Percentiles rank a stretch among this genome's conserved stretches.
Evolutionary conservation across 495 filamentous ascomycete genomes (phyloP).

Genomic region (Lepraria neglecta): DNA sequence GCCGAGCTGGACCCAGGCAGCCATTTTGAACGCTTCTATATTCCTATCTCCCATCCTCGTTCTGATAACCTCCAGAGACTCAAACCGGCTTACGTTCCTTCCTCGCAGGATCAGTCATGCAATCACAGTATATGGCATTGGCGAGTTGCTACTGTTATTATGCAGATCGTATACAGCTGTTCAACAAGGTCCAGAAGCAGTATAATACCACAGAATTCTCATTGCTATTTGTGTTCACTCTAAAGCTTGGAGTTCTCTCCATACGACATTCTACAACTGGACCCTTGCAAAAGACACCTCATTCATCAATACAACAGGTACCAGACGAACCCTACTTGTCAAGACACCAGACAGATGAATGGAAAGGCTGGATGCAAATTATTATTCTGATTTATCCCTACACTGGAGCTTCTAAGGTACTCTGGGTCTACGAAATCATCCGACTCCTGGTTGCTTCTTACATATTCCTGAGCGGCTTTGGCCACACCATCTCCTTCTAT

Average conservation of each 20-base stretch:
- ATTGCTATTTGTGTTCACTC: conserved; percentile 29
- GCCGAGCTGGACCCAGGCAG: conserved; percentile 32
- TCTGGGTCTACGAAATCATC: conserved; percentile 49
- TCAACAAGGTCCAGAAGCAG: conserved; percentile 52
- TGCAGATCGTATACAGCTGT: conserved; percentile 49
- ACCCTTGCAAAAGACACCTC: not conserved
- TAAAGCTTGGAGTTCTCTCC: conserved; percentile 37
- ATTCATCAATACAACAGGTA: conserved; percentile 5
- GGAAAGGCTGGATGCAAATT: conserved; percentile 61
- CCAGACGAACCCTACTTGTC: conserved; percentile 39
- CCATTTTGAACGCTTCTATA: conserved; percentile 31
- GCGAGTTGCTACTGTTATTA: conserved; percentile 47
- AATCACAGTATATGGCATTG: conserved; percentile 34
- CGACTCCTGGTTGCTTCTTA: conserved; percentile 54
- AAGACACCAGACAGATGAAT: conserved; percentile 54
- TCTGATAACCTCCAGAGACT: conserved; percentile 11
- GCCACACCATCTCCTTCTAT: conserved; percentile 52
- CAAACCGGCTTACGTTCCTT: conserved; percentile 18
- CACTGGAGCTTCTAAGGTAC: conserved; percentile 43
- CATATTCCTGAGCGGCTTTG: conserved; percentile 56
- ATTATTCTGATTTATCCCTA: conserved; percentile 54
- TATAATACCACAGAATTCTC: conserved; percentile 40
- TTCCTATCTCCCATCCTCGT: conserved; percentile 31
- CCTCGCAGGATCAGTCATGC: conserved; percentile 27
- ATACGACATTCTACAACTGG: conserved; percentile 28